These are phyloP conservation scores for Podaxis sp. DNA, from an alignment of 768 basidiomycete genomes.

Conservation along the genomic window DNA sequence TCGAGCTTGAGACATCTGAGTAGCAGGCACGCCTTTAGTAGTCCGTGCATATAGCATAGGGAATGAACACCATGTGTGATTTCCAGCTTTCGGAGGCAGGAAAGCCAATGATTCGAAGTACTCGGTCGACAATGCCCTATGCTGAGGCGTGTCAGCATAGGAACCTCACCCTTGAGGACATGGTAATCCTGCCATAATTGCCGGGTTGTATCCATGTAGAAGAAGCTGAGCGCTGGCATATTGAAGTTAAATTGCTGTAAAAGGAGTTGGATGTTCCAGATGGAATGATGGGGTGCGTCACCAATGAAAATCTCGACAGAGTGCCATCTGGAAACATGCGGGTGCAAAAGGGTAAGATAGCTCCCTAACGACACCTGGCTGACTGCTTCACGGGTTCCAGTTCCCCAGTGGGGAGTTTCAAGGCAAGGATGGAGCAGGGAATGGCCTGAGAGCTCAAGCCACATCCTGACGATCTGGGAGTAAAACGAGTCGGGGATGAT, in stretches of 20 bases:
- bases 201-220: conserved; percentile 10
- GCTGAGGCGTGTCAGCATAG: background rate
- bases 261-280: conserved; percentile 12
- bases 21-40: conserved; percentile 5
- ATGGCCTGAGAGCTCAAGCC: background rate
- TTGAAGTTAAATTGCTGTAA: conserved; percentile 13
- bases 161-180: conserved; percentile 1
- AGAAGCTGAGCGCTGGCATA: conserved; percentile 7
- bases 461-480: conserved; percentile 4
- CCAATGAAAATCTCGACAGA: conserved; percentile 6
- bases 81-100: conserved; percentile 4
- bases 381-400: conserved; percentile 2
- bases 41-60: conserved; percentile 7
- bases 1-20: conserved; percentile 8
- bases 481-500: conserved; percentile 1
- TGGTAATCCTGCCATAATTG: conserved; percentile 11
- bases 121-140: conserved; percentile 13
- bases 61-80: conserved; percentile 6
- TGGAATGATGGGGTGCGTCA: conserved; percentile 7
- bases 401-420: conserved; percentile 9
- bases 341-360: conserved; percentile 4
- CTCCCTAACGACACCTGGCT: background rate
- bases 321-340: conserved; percentile 6
- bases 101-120: conserved; percentile 9
- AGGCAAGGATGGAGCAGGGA: conserved; percentile 5